Base-by-base conservation (phyloP, 139 green algal species). In the Pedinophyceae sp. region DNA sequence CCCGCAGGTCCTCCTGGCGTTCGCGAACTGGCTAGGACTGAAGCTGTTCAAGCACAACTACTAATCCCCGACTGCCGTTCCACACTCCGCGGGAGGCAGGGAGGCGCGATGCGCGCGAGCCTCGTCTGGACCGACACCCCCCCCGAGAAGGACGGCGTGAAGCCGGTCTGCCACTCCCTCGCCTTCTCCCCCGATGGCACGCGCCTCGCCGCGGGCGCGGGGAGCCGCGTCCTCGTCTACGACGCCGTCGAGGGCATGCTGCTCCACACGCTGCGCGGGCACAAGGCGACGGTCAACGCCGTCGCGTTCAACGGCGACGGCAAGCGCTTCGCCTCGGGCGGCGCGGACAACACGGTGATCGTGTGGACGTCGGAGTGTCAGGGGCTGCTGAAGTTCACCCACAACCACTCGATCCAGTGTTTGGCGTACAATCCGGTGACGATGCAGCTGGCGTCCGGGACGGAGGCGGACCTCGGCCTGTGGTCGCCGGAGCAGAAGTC, bases 271-370 rank as follows among this genome's bases (percentile, higher is more conserved):
- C 52, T 93, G 3, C 82, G 83, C 45, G 81, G 80, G 1, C 77
- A 85, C 61, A 85, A 81, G 72, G 82, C 86, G 25, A 54, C 75
- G 27, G 80, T 93, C 1, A 88, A 90, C 55, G 75, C 62, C 56
- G 71, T 89, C 1, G 73, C 80, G 15, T 93, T 84, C 24, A 68
- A 79, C 0, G 45, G 59, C 48, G 82, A 93, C 53, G 81, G 83
- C 5, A 86, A 85, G 65, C 68, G 78, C 19, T 87, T 93, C 64
- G 83, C 83, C 10, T 85, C 77, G 19, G 83, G 81, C 2, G 79
- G 81, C 2, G 83, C 83, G 34, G 83, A 93, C 67, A 85, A 82
- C 48, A 89, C 71, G 0, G 71, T 93, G 38, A 87, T 93, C 60
- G 88, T 93, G 45, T 93, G 83, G 83, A 88, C 79, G 18, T 78